A percentile compares a stretch with the other conserved stretches of the same genome.
Conservation (phyloP, 768 basidiomycete species). For the Leccinum variicolor region DNA sequence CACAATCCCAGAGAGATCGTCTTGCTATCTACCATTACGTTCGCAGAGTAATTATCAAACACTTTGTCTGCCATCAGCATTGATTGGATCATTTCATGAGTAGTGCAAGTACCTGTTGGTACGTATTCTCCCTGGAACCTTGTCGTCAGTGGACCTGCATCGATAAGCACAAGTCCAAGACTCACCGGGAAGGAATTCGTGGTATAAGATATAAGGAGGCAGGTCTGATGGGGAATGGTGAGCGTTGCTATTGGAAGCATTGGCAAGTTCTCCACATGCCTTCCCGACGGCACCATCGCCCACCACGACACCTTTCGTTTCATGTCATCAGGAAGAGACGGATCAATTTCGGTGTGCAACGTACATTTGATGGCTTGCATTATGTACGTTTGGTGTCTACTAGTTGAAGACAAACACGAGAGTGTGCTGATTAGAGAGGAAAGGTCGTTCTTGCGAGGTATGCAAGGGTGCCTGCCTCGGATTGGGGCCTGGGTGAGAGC, state of each 20-base stretch:
- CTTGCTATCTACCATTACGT: conserved; percentile 98
- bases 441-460: conserved; percentile 4
- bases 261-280: conserved; percentile 44
- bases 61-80: conserved; percentile 45
- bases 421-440: conserved; percentile 10
- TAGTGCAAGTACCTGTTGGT: conserved; percentile 67
- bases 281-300: conserved; percentile 99
- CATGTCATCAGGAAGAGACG: conserved; percentile 30
- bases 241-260: conserved; percentile 4
- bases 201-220: conserved; percentile 98
- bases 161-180: conserved; percentile 20
- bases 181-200: conserved; percentile 95
- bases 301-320: conserved; percentile 83
- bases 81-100: background rate
- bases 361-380: conserved; percentile 94
- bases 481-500: background rate
- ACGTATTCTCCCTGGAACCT: conserved; percentile 85
- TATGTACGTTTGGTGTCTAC: conserved; percentile 17
- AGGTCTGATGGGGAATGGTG: conserved; percentile 60
- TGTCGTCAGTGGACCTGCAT: conserved; percentile 10
- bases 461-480: conserved; percentile 4
- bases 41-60: conserved; percentile 98
- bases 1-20: conserved; percentile 97
- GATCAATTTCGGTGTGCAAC: conserved; percentile 25
- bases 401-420: conserved; percentile 13